Evolutionary conservation across 108 stramenopile genomes (phyloP).

Genomic region (Pseudonitzschia delicatissima): DNA sequence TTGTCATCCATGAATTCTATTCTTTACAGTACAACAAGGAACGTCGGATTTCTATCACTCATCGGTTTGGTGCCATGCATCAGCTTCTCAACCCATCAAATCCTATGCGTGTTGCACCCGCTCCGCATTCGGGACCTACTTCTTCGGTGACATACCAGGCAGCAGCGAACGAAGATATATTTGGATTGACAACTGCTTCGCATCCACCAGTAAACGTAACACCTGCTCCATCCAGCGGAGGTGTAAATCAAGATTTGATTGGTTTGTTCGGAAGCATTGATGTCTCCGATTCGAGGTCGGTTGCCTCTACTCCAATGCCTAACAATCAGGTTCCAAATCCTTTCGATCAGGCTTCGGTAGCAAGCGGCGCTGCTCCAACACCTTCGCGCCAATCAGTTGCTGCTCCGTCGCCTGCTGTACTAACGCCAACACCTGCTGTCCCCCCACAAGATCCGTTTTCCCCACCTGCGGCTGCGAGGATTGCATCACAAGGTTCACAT

Average conservation of each 20-base stretch:
- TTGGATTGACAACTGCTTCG: slow-evolving; percentile 13
- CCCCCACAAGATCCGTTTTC: slow-evolving; percentile 2
- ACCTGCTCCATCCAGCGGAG: not conserved
- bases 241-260: slow-evolving; percentile 8
- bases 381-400: slow-evolving; percentile 3
- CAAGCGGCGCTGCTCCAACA: not conserved
- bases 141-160: not conserved
- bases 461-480: too few species aligned
- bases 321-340: slow-evolving; percentile 1
- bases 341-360: not conserved
- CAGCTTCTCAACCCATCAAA: slow-evolving; percentile 24
- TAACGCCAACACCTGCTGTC: not conserved
- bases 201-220: not conserved
- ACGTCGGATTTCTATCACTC: slow-evolving; percentile 11
- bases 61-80: slow-evolving; percentile 29
- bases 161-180: slow-evolving; percentile 15
- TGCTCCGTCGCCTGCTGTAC: not conserved
- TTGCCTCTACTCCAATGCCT: not conserved
- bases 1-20: not conserved
- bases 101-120: slow-evolving; percentile 19
- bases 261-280: slow-evolving; percentile 8
- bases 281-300: not conserved
- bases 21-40: slow-evolving; percentile 17
- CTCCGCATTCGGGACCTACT: slow-evolving; percentile 5
- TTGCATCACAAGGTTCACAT: too few species aligned